These are phyloP conservation scores for Yamadazyma oceani DNA, from an alignment of 1,139 yeast genomes.

Conservation along the genomic window DNA sequence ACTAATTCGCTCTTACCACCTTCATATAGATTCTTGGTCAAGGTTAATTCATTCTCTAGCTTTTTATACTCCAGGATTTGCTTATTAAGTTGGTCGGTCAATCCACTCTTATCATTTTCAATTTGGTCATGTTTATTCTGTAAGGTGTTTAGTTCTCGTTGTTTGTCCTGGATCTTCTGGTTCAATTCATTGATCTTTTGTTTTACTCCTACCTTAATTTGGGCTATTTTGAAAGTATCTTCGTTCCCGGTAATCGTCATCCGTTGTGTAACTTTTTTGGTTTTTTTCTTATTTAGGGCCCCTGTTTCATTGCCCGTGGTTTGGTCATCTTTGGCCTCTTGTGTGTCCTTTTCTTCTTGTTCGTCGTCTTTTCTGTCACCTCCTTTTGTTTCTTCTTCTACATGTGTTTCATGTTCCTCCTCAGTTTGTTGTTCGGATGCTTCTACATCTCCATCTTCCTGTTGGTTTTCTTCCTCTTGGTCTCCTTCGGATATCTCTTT, in stretches of 20 bases:
- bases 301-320: too few relatives aligned
- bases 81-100: conserved; percentile 1
- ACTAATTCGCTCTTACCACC: conserved; percentile 3
- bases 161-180: conserved; percentile 5
- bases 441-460: conserved; percentile 7
- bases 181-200: conserved; percentile 7
- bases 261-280: background rate
- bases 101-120: background rate
- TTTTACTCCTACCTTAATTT: conserved; percentile 10
- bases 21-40: conserved; percentile 5
- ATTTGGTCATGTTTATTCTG: conserved; percentile 2
- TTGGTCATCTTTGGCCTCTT: conserved; percentile 1
- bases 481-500: too few relatives aligned
- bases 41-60: conserved; percentile 7
- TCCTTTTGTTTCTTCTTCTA: too few relatives aligned
- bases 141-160: conserved; percentile 4
- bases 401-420: too few relatives aligned
- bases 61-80: conserved; percentile 6
- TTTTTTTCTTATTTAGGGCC: background rate
- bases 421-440: too few relatives aligned
- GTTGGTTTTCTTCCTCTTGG: conserved; percentile 3
- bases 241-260: conserved; percentile 4
- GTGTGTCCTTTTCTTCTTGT: conserved; percentile 7
- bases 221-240: conserved; percentile 8
- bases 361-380: conserved; percentile 5